phyloP scores from a whole-genome alignment of 2,329 filamentous ascomycete genomes.

The Polytolypa hystricis region DNA sequence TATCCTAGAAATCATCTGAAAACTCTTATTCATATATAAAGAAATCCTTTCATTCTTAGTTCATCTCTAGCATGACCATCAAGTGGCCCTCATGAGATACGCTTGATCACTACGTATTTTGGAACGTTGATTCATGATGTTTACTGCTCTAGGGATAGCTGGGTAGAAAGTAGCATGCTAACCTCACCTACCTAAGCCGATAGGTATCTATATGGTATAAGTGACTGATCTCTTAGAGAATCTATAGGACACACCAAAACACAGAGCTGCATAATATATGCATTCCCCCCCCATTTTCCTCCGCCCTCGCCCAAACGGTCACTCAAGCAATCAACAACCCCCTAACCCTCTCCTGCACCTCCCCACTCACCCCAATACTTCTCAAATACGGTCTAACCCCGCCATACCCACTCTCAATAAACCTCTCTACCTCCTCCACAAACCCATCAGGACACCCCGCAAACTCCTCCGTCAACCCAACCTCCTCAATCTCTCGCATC shows the following conservation, averaged over 20 bases:
- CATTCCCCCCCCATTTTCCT: not conserved
- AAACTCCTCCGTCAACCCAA: slow-evolving; percentile 67
- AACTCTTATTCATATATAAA: no score
- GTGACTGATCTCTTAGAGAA: no score
- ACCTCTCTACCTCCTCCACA: slow-evolving; percentile 46
- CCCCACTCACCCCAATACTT: slow-evolving; percentile 46
- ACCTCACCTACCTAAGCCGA: no score
- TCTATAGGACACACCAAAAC: not conserved
- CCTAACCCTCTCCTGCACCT: slow-evolving; percentile 31
- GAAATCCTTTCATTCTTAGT: no score
- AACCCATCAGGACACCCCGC: slow-evolving; percentile 54
- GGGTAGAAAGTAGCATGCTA: not conserved
- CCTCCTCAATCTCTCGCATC: slow-evolving; percentile 54
- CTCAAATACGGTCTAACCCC: slow-evolving; percentile 56
- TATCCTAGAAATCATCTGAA: no score
- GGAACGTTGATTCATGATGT: no score
- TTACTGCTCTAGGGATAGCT: not conserved
- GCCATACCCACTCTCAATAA: slow-evolving; percentile 53
- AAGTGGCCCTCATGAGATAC: no score
- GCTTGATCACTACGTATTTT: no score
- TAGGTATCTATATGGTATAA: no score
- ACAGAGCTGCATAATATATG: not conserved
- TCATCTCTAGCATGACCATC: no score
- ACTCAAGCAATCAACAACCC: slow-evolving; percentile 17
- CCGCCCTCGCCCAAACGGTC: no score